Evolutionary conservation across 2,329 filamentous ascomycete species (phyloP).

Genomic region (Seiridium cupressi): DNA sequence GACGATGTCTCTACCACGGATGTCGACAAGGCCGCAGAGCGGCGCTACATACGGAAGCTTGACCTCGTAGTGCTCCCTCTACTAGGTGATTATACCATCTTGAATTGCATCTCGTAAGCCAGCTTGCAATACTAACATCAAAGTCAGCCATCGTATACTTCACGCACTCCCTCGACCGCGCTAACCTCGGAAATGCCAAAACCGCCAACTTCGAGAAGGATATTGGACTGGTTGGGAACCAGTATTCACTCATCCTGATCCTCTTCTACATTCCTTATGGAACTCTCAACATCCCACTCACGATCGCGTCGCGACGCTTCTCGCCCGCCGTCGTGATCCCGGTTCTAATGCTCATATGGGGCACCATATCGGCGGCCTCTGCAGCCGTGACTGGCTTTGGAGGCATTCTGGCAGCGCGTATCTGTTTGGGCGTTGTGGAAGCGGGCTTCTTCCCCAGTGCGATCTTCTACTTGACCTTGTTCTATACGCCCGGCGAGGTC

Average conservation of each 20-base stretch:
- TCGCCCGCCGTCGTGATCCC: slow-evolving; percentile 26
- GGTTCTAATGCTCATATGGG: slow-evolving; percentile 23
- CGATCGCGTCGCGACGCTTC: slow-evolving; percentile 21
- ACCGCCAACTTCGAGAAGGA: slow-evolving; percentile 26
- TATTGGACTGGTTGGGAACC: slow-evolving; percentile 24
- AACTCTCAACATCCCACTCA: slow-evolving; percentile 23
- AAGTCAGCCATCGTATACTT: background rate
- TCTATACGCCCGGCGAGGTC: slow-evolving; percentile 20
- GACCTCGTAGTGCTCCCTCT: slow-evolving; percentile 4
- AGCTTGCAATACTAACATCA: background rate
- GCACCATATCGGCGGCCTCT: slow-evolving; percentile 19
- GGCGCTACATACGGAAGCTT: background rate
- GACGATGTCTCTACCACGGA: background rate
- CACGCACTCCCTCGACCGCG: slow-evolving; percentile 24
- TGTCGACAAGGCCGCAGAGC: background rate
- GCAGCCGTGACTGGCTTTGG: slow-evolving; percentile 18
- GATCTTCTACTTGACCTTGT: slow-evolving; percentile 22
- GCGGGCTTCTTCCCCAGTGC: slow-evolving; percentile 23
- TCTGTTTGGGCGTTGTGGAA: slow-evolving; percentile 23
- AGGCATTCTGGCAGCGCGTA: slow-evolving; percentile 18
- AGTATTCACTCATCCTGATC: slow-evolving; percentile 28
- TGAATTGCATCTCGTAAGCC: too few relatives aligned
- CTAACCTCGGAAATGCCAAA: slow-evolving; percentile 30
- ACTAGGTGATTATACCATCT: background rate
- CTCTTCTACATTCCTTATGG: slow-evolving; percentile 31